These are phyloP conservation scores for Lyophyllum semitale DNA, from an alignment of 768 basidiomycete genomes.

Conservation along the genomic window DNA sequence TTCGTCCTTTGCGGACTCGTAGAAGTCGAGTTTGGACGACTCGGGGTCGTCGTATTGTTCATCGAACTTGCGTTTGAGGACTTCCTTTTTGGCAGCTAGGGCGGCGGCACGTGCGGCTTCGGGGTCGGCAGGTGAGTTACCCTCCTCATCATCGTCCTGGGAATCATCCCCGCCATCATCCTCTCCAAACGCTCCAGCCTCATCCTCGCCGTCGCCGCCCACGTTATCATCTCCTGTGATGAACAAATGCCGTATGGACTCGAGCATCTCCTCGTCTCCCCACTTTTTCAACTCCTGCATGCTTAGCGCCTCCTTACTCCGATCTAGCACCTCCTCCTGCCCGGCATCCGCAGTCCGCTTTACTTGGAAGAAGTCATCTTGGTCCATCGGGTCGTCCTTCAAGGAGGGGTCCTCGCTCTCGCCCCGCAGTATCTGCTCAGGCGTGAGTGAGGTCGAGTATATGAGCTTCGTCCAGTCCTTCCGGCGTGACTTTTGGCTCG, in stretches of 20 bases:
- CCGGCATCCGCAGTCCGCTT: constrained; percentile 36
- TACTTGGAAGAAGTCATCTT: constrained; percentile 78
- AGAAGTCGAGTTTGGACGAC: constrained; percentile 80
- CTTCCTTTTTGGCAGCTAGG: constrained; percentile 86
- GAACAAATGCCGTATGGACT: constrained; percentile 85
- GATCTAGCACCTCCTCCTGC: constrained; percentile 63
- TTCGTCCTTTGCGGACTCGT: constrained; percentile 89
- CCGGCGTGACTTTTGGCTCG: constrained; percentile 39
- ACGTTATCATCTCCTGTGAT: constrained; percentile 64
- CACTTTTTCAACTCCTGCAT: constrained; percentile 64
- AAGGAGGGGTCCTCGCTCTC: constrained; percentile 20
- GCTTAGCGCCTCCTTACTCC: constrained; percentile 62
- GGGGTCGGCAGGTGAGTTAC: constrained; percentile 19
- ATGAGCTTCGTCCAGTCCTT: constrained; percentile 87
- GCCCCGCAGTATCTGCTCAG: constrained; percentile 63
- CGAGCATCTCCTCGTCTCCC: constrained; percentile 84
- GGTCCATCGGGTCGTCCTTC: constrained; percentile 36
- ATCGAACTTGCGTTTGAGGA: constrained; percentile 92
- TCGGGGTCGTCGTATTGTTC: constrained; percentile 94
- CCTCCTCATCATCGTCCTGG: constrained; percentile 13
- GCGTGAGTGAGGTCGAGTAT: constrained; percentile 69
- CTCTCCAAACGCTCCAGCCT: constrained; percentile 44
- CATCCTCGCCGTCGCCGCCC: constrained; percentile 41
- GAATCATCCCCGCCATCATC: constrained; percentile 29
- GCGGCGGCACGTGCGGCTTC: constrained; percentile 46